These are phyloP conservation scores for Ciborinia camelliae DNA, from an alignment of 2,329 filamentous ascomycete species.

Conservation along the genomic window DNA sequence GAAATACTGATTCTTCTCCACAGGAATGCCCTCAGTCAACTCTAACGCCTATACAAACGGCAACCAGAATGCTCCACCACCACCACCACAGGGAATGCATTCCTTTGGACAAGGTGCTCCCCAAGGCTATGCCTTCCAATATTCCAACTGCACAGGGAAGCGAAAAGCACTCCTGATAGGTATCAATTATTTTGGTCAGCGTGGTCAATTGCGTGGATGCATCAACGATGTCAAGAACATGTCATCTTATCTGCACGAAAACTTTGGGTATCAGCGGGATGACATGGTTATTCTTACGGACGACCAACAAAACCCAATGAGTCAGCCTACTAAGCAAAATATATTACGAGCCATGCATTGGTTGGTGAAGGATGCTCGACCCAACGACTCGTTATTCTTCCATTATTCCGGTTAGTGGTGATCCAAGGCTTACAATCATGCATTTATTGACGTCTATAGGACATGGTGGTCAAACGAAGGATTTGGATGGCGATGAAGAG, in stretches of 20 bases:
- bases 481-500: conserved; percentile 75
- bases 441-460: conserved; percentile 44
- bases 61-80: conserved; percentile 57
- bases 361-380: conserved; percentile 88
- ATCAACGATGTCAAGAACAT: conserved; percentile 99
- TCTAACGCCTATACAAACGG: conserved; percentile 55
- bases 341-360: conserved; percentile 96
- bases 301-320: conserved; percentile 96
- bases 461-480: conserved; percentile 77
- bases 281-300: conserved; percentile 97
- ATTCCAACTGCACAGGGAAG: conserved; percentile 84
- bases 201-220: conserved; percentile 84
- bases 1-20: conserved; percentile 13
- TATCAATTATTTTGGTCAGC: conserved; percentile 95
- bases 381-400: conserved; percentile 95
- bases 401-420: conserved; percentile 78
- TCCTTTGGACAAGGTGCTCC: conserved; percentile 79
- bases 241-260: conserved; percentile 82
- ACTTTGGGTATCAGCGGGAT: conserved; percentile 89
- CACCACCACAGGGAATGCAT: conserved; percentile 67
- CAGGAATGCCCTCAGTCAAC: conserved; percentile 44
- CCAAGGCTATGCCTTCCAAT: conserved; percentile 77
- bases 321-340: conserved; percentile 92
- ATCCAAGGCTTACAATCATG: conserved; percentile 22
- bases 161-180: conserved; percentile 89